Base-by-base conservation (phyloP, 495 filamentous ascomycete species). In the Patellaria atrata region DNA sequence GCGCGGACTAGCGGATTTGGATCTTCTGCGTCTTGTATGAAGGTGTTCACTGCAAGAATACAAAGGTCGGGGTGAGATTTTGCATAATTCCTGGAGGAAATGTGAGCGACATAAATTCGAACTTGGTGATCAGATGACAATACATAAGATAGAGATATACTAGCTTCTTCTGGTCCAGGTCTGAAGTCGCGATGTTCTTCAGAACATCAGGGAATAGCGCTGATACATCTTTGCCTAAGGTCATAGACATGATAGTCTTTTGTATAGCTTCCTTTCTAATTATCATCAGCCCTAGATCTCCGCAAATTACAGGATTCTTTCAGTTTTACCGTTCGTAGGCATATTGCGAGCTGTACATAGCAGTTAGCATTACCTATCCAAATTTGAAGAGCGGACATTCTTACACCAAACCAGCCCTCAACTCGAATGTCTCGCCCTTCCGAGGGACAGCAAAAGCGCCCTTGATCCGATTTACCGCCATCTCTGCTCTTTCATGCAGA, bases 201-300 rank as follows among this genome's bases (percentile, higher is more conserved):
- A 99, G 71, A 9, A 99, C 87, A 51, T 99, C 89, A 12, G 89
- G 89, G 58, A 99, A 99, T 22, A 99, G 65, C 19, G 85, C 81
- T 31, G 89, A 99, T 22, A 99, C 89, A 59, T 99, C 89, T 56
- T 99, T 99, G 45, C 89, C 89, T 37, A 99, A 62, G 0, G 89
- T 99, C 89, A 99, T 99, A 48, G 89, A 79, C 82, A 94, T 94
- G 58, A 99, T 99, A 23, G 89, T 99, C 64, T 92, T 96, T 57
- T 96, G 85, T 48, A 99, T 99, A 13, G 91, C 78, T 61, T 99
- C 89, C 57, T 99, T 99, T 44, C 87, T 78, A 48, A 33, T 26
- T 12, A 24, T 12, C 15, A 33, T 64, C 43, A 63, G 62, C 45
- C 35, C 22, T 12, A n/a, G 9, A 19, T 21, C n/a, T 7, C 18